phyloP scores from a whole-genome alignment of 2,329 filamentous ascomycete species.

The Madurella fahalii region DNA sequence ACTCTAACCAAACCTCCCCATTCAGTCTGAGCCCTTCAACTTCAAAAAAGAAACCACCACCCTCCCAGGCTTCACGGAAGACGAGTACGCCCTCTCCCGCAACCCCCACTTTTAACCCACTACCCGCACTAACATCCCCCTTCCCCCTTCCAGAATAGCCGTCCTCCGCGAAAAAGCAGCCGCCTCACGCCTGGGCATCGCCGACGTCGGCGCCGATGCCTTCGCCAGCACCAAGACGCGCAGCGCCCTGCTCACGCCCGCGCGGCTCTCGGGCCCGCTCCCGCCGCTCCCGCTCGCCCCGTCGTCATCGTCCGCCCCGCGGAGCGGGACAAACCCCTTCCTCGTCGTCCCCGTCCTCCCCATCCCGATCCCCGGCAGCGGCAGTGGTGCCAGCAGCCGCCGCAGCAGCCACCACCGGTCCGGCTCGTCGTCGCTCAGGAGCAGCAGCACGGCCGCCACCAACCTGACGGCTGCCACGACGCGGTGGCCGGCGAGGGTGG shows the following conservation, averaged over 20 bases:
- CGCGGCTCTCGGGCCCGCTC: slow-evolving; percentile 5
- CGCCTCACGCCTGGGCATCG: slow-evolving; percentile 45
- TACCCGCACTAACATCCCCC: neutral
- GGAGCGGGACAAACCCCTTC: neutral
- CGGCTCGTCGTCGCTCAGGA: neutral
- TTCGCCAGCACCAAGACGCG: slow-evolving; percentile 2
- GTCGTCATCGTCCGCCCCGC: neutral
- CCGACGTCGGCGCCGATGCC: slow-evolving; percentile 35
- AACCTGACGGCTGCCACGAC: neutral
- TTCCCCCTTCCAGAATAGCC: slow-evolving; percentile 36
- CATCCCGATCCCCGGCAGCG: neutral
- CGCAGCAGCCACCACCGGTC: neutral
- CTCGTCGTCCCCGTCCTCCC: neutral
- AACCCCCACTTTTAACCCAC: slow-evolving; percentile 1
- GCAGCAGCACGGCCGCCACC: neutral
- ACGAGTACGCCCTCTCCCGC: slow-evolving; percentile 48
- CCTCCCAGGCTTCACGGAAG: slow-evolving; percentile 53
- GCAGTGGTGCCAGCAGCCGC: too few species aligned
- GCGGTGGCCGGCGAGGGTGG: neutral
- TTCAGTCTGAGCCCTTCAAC: slow-evolving; percentile 55
- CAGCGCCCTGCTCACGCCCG: slow-evolving; percentile 25
- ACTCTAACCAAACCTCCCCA: slow-evolving; percentile 17
- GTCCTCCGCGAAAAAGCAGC: slow-evolving; percentile 51
- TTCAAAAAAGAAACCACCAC: slow-evolving; percentile 51
- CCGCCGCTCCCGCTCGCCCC: neutral